These are phyloP conservation scores for Penicillium maclennaniae DNA, from an alignment of 495 filamentous ascomycete species.

Conservation along the genomic window DNA sequence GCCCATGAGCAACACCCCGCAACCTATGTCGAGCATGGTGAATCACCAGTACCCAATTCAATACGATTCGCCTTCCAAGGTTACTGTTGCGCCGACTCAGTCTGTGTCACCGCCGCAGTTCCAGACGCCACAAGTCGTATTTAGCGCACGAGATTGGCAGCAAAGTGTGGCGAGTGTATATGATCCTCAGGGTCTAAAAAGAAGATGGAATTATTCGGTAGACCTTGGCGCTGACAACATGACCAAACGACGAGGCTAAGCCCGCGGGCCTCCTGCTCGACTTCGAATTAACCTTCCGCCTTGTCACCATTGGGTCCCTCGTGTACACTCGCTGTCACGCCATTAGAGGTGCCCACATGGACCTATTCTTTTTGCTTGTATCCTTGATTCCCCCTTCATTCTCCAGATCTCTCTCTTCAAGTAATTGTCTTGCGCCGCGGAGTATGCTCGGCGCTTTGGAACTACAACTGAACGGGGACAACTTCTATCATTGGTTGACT, in stretches of 20 bases:
- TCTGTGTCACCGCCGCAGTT: conserved; percentile 53
- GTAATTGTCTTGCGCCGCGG: not conserved
- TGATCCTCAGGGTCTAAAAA: conserved; percentile 69
- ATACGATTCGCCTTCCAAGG: conserved; percentile 34
- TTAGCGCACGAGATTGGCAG: conserved; percentile 95
- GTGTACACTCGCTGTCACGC: not conserved
- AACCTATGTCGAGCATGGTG: conserved; percentile 27
- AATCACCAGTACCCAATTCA: conserved; percentile 38
- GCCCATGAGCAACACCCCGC: conserved; percentile 31
- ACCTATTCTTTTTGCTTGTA: not conserved
- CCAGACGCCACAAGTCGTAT: conserved; percentile 58
- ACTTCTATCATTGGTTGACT: conserved; percentile 3
- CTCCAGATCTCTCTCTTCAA: not conserved
- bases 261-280: not conserved
- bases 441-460: not conserved
- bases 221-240: conserved; percentile 31
- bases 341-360: not conserved
- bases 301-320: not conserved
- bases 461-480: not conserved
- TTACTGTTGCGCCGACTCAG: conserved; percentile 38
- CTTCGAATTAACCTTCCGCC: not conserved
- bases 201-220: conserved; percentile 58
- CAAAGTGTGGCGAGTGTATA: conserved; percentile 89
- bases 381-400: not conserved
- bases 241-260: conserved; percentile 25